Evolutionary conservation across 768 basidiomycete genomes (phyloP), one percentile per base, ranked within the genome.

Genomic region (Sarcomyxa edulis): DNA sequence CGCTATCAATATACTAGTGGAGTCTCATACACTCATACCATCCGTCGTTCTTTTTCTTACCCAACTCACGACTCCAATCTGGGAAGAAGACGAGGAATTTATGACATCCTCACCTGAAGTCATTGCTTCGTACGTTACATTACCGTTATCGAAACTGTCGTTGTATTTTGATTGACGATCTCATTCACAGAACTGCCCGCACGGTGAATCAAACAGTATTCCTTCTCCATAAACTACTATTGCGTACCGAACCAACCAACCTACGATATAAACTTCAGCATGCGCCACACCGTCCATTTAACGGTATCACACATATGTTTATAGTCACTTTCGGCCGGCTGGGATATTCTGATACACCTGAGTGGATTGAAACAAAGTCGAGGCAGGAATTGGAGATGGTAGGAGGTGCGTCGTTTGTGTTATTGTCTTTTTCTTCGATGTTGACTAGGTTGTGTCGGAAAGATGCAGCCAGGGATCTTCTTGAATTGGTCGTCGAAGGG

Each of bases 301-400:
- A 73, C 47, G 79, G 78, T 22, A 58, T 85, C 19, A 66, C 66
- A 9, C 79, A 91, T 47, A 69, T 79, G 53, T 89, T 88, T 51
- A 74, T 80, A 20, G 78, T 88, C n/a, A 75, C 79, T 1, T 74
- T 92, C 39, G 84, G 88, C 26, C 71, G 87, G 44, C 60, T 92
- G 32, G 78, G 81, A 40, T 89, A 76, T 43, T 78, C 81, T 5
- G 79, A 78, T 32, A 63, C 74, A 8, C 81, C 82, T 11, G 67
- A 73, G 30, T 84, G 81, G 78, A 54, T 83, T 22, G 59, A 66
- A 16, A 39, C 42, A 11, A 53, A 62, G 32, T 53, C 59, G 11
- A 65, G 61, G 39, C 51, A 54, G 15, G 68, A 71, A 31, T 49
- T 80, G 28, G 66, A 66, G 45, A 51, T 58, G 19, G 58, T 76